phyloP scores from a whole-genome alignment of 495 filamentous ascomycete genomes.

The Penicillium pulvis region DNA sequence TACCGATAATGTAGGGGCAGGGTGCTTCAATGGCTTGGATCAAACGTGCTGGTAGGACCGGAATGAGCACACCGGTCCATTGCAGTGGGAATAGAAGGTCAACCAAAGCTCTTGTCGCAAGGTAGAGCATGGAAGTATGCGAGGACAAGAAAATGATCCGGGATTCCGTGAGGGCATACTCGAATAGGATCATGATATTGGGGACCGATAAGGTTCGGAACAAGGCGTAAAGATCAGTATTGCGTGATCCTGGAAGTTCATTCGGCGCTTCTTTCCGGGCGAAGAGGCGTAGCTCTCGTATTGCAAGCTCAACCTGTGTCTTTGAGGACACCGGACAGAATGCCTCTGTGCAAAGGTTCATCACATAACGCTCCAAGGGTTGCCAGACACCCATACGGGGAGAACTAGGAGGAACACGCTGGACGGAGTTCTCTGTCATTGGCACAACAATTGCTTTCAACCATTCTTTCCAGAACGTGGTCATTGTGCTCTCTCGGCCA shows the following conservation, averaged over 20 bases:
- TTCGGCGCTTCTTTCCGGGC: slow-evolving; percentile 91
- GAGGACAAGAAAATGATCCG: slow-evolving; percentile 96
- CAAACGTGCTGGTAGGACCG: slow-evolving; percentile 82
- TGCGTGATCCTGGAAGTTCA: slow-evolving; percentile 90
- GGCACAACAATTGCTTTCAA: slow-evolving; percentile 87
- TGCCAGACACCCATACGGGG: slow-evolving; percentile 95
- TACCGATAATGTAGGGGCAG: slow-evolving; percentile 94
- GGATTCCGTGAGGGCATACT: slow-evolving; percentile 90
- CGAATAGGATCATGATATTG: slow-evolving; percentile 89
- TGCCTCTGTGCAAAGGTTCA: slow-evolving; percentile 96
- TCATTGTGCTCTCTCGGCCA: slow-evolving; percentile 79
- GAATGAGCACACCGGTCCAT: slow-evolving; percentile 93
- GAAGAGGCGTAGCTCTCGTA: slow-evolving; percentile 88
- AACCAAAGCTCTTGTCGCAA: slow-evolving; percentile 80
- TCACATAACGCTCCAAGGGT: slow-evolving; percentile 92
- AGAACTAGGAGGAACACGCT: slow-evolving; percentile 83
- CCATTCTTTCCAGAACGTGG: slow-evolving; percentile 99
- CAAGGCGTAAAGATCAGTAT: slow-evolving; percentile 88
- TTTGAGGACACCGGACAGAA: slow-evolving; percentile 88
- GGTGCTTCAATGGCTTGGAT: slow-evolving; percentile 91
- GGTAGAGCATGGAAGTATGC: slow-evolving; percentile 93
- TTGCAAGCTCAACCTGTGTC: slow-evolving; percentile 90
- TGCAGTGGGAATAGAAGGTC: slow-evolving; percentile 87
- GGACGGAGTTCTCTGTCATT: slow-evolving; percentile 85
- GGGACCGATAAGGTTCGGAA: slow-evolving; percentile 86